These are phyloP conservation scores for Phytophthora gonapodyides DNA, from an alignment of 352 stramenopile genomes.

Conservation along the genomic window DNA sequence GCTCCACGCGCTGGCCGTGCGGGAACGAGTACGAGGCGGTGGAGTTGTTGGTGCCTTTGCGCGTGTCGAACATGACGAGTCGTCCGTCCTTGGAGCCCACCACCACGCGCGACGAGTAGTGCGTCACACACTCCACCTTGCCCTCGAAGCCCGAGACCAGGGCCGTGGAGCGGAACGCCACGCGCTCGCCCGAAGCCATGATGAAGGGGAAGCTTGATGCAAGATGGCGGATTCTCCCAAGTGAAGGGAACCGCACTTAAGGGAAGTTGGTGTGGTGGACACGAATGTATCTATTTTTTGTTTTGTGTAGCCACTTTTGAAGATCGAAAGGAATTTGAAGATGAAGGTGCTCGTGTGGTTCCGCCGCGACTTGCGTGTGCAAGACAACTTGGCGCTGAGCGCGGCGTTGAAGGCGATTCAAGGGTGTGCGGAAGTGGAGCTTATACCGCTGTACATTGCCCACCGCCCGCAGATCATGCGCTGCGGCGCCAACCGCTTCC, in stretches of 20 bases:
- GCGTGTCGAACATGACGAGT: conserved; percentile 88
- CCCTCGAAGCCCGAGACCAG: conserved; percentile 78
- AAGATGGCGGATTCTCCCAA: not conserved
- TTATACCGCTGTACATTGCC: conserved; percentile 90
- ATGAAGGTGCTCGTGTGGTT: conserved; percentile 88
- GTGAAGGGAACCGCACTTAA: not conserved
- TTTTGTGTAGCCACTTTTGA: too few species aligned
- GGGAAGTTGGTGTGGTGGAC: too few species aligned
- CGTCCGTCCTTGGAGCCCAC: conserved; percentile 79
- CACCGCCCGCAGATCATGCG: conserved; percentile 87
- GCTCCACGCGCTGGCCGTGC: conserved; percentile 75
- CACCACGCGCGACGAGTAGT: conserved; percentile 89
- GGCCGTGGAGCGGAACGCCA: conserved; percentile 77
- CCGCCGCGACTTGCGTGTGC: conserved; percentile 93
- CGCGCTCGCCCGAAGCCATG: conserved; percentile 52
- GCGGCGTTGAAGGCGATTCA: conserved; percentile 58
- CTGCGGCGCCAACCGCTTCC: conserved; percentile 77
- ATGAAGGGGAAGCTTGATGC: not conserved
- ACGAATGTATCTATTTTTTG: too few species aligned
- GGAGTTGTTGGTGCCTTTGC: conserved; percentile 68
- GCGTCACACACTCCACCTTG: conserved; percentile 83
- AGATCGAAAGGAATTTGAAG: too few species aligned
- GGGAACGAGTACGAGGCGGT: conserved; percentile 72
- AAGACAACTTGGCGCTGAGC: conserved; percentile 96
- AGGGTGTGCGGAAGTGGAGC: conserved; percentile 27